Conservation (phyloP, 805 yeast species). For the Nakazawaea siamensis region DNA sequence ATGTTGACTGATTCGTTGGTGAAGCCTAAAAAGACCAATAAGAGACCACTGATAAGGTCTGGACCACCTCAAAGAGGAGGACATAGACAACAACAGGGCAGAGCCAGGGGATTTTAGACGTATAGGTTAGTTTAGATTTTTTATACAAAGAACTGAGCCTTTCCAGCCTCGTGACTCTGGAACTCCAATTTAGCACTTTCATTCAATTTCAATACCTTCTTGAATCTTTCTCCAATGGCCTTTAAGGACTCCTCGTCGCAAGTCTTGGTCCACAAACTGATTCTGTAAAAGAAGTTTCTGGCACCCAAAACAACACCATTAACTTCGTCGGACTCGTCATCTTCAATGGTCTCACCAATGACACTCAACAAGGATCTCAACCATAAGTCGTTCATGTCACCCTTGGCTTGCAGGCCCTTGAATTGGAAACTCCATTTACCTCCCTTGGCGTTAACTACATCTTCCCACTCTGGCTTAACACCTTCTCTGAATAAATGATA, state of each 20-base stretch:
- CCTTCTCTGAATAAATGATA: conserved; percentile 93
- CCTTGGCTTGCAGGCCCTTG: conserved; percentile 37
- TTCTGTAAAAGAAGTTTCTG: conserved; percentile 73
- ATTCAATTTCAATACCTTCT: conserved; percentile 70
- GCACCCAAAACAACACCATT: conserved; percentile 90
- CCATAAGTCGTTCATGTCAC: conserved; percentile 84
- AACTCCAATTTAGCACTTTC: conserved; percentile 78
- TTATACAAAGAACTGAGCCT: conserved; percentile 7
- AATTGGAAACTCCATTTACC: conserved; percentile 90
- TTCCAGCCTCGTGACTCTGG: conserved; percentile 50
- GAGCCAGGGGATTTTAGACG: conserved; percentile 13
- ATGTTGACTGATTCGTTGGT: conserved; percentile 44
- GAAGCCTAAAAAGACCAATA: conserved; percentile 25
- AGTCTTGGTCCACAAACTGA: conserved; percentile 91
- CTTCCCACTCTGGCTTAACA: conserved; percentile 98
- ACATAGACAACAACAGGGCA: conserved; percentile 13
- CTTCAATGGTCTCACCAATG: conserved; percentile 91
- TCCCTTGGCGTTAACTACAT: conserved; percentile 75
- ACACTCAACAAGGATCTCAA: conserved; percentile 79
- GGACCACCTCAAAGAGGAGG: conserved; percentile 12
- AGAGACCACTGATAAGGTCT: conserved; percentile 11
- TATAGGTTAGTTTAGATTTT: neutral
- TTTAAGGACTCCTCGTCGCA: conserved; percentile 54
- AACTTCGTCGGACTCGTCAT: conserved; percentile 71
- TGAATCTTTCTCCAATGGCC: conserved; percentile 80